Percentiles rank a stretch among this genome's conserved stretches.
Conservation (phyloP, 331 rosid genomes). For the Telfairia occidentalis region DNA sequence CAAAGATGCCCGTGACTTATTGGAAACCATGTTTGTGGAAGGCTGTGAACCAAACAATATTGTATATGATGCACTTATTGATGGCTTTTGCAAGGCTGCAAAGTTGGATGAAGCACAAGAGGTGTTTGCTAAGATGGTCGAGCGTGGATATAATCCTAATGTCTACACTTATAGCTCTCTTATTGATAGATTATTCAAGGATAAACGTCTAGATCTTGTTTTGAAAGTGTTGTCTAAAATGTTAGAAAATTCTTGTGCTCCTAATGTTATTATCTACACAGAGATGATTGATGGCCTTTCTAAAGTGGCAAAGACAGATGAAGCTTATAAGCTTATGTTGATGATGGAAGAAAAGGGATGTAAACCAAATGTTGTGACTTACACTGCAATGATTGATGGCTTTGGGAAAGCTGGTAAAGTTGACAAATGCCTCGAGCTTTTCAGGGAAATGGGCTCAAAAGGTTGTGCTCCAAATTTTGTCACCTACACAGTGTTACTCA, state of each 20-base stretch:
- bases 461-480: constrained; percentile 89
- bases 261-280: constrained; percentile 88
- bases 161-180: constrained; percentile 79
- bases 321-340: constrained; percentile 73
- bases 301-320: constrained; percentile 71
- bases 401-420: constrained; percentile 66
- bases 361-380: constrained; percentile 84
- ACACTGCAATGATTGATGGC: constrained; percentile 92
- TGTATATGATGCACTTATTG: constrained; percentile 81
- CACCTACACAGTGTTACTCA: constrained; percentile 74
- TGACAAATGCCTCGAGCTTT: constrained; percentile 66
- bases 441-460: constrained; percentile 68
- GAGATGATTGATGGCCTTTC: constrained; percentile 90
- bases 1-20: constrained; percentile 52
- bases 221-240: constrained; percentile 75
- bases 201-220: constrained; percentile 71
- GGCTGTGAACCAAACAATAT: constrained; percentile 74
- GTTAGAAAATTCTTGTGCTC: constrained; percentile 67
- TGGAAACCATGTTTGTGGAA: constrained; percentile 50
- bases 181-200: constrained; percentile 71
- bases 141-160: constrained; percentile 63
- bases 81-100: constrained; percentile 85
- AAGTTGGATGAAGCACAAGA: constrained; percentile 77
- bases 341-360: constrained; percentile 87
- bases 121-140: constrained; percentile 72